Evolutionary conservation across 2,329 filamentous ascomycete species (phyloP).

Genomic region (Phyllosticta ampelicida): DNA sequence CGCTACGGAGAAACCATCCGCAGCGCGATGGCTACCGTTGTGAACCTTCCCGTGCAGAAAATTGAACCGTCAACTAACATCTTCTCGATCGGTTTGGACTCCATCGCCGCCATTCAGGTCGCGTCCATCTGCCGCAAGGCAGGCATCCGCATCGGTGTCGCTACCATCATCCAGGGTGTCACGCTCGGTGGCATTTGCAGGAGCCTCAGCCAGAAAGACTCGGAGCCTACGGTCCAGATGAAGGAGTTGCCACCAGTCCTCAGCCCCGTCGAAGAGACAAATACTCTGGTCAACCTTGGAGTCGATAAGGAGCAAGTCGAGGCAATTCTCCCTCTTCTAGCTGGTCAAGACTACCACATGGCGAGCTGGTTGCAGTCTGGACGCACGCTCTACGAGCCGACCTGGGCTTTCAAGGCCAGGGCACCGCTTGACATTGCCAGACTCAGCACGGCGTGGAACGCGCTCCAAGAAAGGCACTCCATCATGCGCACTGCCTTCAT

Average conservation of each 20-base stretch:
- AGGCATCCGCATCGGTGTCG: slow-evolving; percentile 7
- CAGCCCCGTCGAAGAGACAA: neutral
- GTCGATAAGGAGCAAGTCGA: slow-evolving; percentile 2
- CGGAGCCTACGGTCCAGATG: neutral
- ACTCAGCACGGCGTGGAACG: slow-evolving; percentile 21
- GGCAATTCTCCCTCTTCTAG: slow-evolving; percentile 3
- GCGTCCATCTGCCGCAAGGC: slow-evolving; percentile 5
- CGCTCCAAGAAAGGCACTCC: slow-evolving; percentile 21
- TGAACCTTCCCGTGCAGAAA: slow-evolving; percentile 3
- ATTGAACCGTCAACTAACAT: slow-evolving; percentile 10
- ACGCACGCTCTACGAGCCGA: slow-evolving; percentile 7
- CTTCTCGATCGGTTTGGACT: slow-evolving; percentile 10
- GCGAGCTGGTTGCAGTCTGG: slow-evolving; percentile 7
- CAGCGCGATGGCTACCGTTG: slow-evolving; percentile 4
- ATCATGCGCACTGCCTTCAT: slow-evolving; percentile 27
- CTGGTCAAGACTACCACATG: slow-evolving; percentile 9
- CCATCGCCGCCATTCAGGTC: slow-evolving; percentile 10
- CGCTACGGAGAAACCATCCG: slow-evolving; percentile 7
- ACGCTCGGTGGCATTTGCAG: slow-evolving; percentile 9
- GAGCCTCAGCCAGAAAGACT: neutral
- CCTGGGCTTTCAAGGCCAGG: slow-evolving; percentile 7
- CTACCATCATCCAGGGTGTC: slow-evolving; percentile 8
- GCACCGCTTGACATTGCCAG: slow-evolving; percentile 15
- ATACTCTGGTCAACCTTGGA: neutral
- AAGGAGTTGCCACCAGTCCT: neutral